Percentiles rank a stretch among this genome's conserved stretches.
phyloP scores from a whole-genome alignment of 1,284 basidiomycete species.

The Jaminaea rosea region DNA sequence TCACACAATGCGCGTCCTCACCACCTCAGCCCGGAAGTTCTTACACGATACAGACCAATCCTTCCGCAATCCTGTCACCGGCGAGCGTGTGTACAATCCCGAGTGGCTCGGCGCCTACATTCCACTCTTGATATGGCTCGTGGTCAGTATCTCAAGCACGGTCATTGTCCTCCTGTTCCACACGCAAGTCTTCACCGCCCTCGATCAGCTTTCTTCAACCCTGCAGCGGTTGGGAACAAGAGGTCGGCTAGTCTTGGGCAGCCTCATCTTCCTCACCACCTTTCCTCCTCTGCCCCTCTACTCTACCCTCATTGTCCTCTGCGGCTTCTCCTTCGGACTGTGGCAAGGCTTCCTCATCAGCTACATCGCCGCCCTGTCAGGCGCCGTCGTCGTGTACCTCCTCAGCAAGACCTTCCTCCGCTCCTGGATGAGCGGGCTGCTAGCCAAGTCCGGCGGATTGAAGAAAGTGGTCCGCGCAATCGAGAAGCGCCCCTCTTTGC shows the following conservation, averaged over 20 bases:
- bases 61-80: slow-evolving; percentile 38
- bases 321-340: slow-evolving; percentile 74
- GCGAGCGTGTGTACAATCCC: slow-evolving; percentile 33
- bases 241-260: slow-evolving; percentile 33
- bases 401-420: slow-evolving; percentile 65
- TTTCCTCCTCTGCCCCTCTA: slow-evolving; percentile 69
- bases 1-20: slow-evolving; percentile 6
- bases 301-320: slow-evolving; percentile 74
- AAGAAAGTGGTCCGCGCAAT: slow-evolving; percentile 63
- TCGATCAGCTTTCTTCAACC: slow-evolving; percentile 30
- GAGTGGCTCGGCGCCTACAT: slow-evolving; percentile 45
- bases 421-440: slow-evolving; percentile 61
- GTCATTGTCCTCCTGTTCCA: slow-evolving; percentile 44
- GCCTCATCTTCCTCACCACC: slow-evolving; percentile 45
- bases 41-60: slow-evolving; percentile 28
- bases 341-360: slow-evolving; percentile 71
- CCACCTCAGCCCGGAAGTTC: slow-evolving; percentile 16
- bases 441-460: slow-evolving; percentile 52
- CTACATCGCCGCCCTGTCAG: slow-evolving; percentile 70
- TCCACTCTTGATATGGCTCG: slow-evolving; percentile 47
- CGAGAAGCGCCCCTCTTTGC: slow-evolving; percentile 69
- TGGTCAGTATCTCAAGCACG: slow-evolving; percentile 40
- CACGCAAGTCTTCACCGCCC: slow-evolving; percentile 38
- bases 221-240: slow-evolving; percentile 30
- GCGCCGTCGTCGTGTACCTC: slow-evolving; percentile 68